Evolutionary conservation across 2,329 filamentous ascomycete species (phyloP).

Genomic region (Ustulina deusta): DNA sequence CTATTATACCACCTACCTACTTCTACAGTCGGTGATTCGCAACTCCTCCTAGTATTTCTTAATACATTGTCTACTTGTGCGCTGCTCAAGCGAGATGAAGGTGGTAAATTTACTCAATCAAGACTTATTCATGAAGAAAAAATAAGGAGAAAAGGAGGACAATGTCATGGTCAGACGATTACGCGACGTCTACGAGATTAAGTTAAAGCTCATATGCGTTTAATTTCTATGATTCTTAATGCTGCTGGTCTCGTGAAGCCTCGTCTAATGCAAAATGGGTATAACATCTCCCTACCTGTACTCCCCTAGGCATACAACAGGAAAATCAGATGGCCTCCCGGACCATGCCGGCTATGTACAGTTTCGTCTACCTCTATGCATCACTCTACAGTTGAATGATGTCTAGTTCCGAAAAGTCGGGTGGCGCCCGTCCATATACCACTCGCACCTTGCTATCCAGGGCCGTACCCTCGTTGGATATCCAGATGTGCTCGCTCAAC

Average conservation of each 20-base stretch:
- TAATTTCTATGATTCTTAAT: constrained; percentile 24
- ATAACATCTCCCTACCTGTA: constrained; percentile 20
- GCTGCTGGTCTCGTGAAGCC: constrained; percentile 28
- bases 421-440: constrained; percentile 85
- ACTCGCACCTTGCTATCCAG: constrained; percentile 86
- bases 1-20: no score
- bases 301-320: constrained; percentile 12
- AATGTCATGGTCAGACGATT: no score
- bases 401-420: constrained; percentile 90
- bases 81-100: no score
- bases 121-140: no score
- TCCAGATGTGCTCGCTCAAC: constrained; percentile 86
- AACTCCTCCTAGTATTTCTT: no score
- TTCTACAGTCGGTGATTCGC: no score
- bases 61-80: no score
- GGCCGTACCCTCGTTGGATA: constrained; percentile 92
- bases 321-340: constrained; percentile 6
- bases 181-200: background rate
- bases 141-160: no score
- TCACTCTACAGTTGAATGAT: constrained; percentile 76
- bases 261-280: constrained; percentile 39
- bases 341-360: constrained; percentile 39
- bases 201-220: constrained; percentile 2
- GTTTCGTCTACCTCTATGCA: constrained; percentile 19
- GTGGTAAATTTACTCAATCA: no score